Percentiles rank a stretch among this genome's conserved stretches.
These are phyloP conservation scores for Leptodontidium sp. DNA, from an alignment of 2,329 filamentous ascomycete species.

Conservation along the genomic window DNA sequence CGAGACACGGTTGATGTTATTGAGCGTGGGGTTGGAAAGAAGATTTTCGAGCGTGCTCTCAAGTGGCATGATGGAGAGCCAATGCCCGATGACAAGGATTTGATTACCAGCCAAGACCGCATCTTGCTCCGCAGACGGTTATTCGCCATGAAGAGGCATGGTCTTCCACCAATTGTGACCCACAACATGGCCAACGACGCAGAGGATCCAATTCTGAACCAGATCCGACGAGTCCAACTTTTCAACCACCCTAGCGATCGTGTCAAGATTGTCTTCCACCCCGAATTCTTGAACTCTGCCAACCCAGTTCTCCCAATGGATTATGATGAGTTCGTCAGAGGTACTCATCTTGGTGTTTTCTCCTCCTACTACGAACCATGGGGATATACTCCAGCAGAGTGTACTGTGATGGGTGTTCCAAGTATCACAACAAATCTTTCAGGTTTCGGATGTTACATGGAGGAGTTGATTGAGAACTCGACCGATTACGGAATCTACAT, in stretches of 20 bases:
- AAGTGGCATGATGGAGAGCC: slow-evolving; percentile 95
- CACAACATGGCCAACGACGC: slow-evolving; percentile 98
- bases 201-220: slow-evolving; percentile 94
- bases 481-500: slow-evolving; percentile 99
- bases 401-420: slow-evolving; percentile 98
- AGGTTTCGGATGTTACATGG: slow-evolving; percentile 99
- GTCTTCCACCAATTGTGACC: slow-evolving; percentile 92
- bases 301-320: slow-evolving; percentile 96
- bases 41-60: slow-evolving; percentile 92
- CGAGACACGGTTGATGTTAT: slow-evolving; percentile 93
- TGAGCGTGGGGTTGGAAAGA: slow-evolving; percentile 88
- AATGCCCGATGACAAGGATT: slow-evolving; percentile 94
- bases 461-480: slow-evolving; percentile 97
- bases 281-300: slow-evolving; percentile 94
- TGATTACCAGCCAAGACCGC: slow-evolving; percentile 90
- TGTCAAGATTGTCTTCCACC: slow-evolving; percentile 98
- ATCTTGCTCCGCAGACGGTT: slow-evolving; percentile 89
- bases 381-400: slow-evolving; percentile 98
- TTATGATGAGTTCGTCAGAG: slow-evolving; percentile 98
- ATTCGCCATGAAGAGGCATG: slow-evolving; percentile 95
- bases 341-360: slow-evolving; percentile 95
- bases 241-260: slow-evolving; percentile 96
- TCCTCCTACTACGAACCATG: slow-evolving; percentile 98
- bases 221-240: slow-evolving; percentile 92
- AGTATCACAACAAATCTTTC: slow-evolving; percentile 98